phyloP scores from a whole-genome alignment of 352 stramenopile species.

The Phytophthora multivora region DNA sequence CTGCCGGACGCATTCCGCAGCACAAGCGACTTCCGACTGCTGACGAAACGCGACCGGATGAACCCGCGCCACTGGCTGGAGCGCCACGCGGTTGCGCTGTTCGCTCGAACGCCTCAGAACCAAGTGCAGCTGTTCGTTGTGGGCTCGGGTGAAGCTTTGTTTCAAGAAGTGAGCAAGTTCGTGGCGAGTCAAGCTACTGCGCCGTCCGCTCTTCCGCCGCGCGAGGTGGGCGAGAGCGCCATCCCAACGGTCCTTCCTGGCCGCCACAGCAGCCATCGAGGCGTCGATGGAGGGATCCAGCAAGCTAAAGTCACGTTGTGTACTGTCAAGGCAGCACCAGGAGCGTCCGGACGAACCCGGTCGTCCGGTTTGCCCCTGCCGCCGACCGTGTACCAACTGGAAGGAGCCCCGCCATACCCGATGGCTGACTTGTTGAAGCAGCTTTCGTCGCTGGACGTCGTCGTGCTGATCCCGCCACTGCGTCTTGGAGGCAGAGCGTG shows the following conservation, averaged over 20 bases:
- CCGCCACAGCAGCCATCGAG: slow-evolving; percentile 3
- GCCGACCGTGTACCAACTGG: slow-evolving; percentile 47
- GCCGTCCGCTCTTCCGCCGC: slow-evolving; percentile 30
- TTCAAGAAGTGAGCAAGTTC: slow-evolving; percentile 69
- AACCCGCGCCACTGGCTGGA: slow-evolving; percentile 57
- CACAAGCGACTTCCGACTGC: slow-evolving; percentile 54
- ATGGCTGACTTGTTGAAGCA: slow-evolving; percentile 64
- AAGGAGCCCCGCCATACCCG: slow-evolving; percentile 43
- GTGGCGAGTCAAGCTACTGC: slow-evolving; percentile 67
- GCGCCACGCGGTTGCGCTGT: slow-evolving; percentile 36
- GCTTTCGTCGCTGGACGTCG: slow-evolving; percentile 64
- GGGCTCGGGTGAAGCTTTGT: slow-evolving; percentile 69
- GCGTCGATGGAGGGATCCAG: slow-evolving; percentile 28
- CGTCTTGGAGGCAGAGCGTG: slow-evolving; percentile 51
- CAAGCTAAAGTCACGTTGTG: slow-evolving; percentile 77
- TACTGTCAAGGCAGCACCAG: slow-evolving; percentile 58
- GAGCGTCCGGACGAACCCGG: slow-evolving; percentile 10
- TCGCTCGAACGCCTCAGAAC: slow-evolving; percentile 59
- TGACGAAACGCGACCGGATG: slow-evolving; percentile 54
- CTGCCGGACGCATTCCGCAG: slow-evolving; percentile 40
- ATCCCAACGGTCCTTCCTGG: slow-evolving; percentile 45
- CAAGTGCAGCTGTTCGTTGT: slow-evolving; percentile 85
- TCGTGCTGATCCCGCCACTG: slow-evolving; percentile 74
- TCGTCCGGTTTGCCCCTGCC: slow-evolving; percentile 10
- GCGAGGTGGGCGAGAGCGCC: slow-evolving; percentile 48